phyloP scores from a whole-genome alignment of 2,329 filamentous ascomycete genomes.

The Nigrograna mackinnonii region DNA sequence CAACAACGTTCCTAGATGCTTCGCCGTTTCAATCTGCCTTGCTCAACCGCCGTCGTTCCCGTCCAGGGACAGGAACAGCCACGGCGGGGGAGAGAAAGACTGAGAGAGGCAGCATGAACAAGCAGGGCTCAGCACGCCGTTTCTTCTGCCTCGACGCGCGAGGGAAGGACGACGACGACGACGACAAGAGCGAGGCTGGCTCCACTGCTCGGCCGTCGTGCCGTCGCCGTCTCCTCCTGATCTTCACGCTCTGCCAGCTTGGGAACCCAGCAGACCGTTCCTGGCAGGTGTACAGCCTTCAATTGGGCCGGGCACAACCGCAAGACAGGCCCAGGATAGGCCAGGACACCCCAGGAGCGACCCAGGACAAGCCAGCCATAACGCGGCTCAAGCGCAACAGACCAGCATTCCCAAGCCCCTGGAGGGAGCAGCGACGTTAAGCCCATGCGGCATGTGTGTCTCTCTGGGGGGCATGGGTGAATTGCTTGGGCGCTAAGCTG shows the following conservation, averaged over 20 bases:
- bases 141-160: neutral
- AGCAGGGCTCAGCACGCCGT: conserved; percentile 2
- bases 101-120: no score
- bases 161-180: neutral
- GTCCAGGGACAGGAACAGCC: no score
- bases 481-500: conserved; percentile 23
- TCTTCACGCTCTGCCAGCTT: conserved; percentile 8
- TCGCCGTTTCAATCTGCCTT: no score
- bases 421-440: conserved; percentile 12
- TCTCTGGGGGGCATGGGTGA: conserved; percentile 13
- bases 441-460: conserved; percentile 6
- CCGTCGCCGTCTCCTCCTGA: conserved; percentile 7
- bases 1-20: no score
- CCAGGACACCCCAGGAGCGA: neutral
- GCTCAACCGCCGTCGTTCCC: no score
- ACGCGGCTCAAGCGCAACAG: conserved; percentile 36
- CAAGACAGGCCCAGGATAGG: conserved; percentile 20
- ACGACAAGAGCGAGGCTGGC: neutral
- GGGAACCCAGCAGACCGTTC: conserved; percentile 33
- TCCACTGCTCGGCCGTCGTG: conserved; percentile 5
- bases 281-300: conserved; percentile 25
- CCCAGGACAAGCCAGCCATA: conserved; percentile 25
- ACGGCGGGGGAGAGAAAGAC: no score
- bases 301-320: conserved; percentile 39
- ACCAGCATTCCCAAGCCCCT: conserved; percentile 17